Evolutionary conservation across 2,329 filamentous ascomycete genomes (phyloP).

Genomic region (Metarhizium guizhouense): DNA sequence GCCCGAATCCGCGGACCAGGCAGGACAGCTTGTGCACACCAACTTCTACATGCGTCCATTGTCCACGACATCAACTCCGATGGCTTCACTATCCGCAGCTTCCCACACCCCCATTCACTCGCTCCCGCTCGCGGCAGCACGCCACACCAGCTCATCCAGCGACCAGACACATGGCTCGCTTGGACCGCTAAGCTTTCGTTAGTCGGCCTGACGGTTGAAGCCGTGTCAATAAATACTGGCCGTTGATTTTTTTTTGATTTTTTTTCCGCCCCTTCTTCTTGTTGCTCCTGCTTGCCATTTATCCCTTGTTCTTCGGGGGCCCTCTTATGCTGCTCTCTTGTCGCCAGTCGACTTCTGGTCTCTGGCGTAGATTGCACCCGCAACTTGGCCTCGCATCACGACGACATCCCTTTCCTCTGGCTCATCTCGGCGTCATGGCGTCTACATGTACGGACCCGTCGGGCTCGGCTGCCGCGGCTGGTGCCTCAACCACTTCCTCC

Average conservation of each 20-base stretch:
- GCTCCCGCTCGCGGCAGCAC: too few species aligned
- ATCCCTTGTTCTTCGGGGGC: background rate
- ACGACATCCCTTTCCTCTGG: too few species aligned
- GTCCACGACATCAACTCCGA: too few species aligned
- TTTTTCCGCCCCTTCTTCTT: background rate
- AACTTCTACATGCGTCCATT: too few species aligned
- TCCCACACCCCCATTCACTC: too few species aligned
- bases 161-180: background rate
- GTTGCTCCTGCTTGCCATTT: background rate
- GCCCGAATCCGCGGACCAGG: too few species aligned
- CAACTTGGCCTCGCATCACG: background rate
- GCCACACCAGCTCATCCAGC: background rate
- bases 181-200: too few species aligned
- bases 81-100: too few species aligned
- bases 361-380: constrained; percentile 1
- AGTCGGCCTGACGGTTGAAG: too few species aligned
- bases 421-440: constrained; percentile 1
- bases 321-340: constrained; percentile 1
- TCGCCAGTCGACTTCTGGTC: constrained; percentile 5
- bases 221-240: background rate
- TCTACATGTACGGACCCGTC: constrained; percentile 5
- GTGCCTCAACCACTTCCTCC: constrained; percentile 6
- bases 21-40: too few species aligned
- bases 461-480: constrained; percentile 6
- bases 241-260: too few species aligned